Evolutionary conservation across 2,329 filamentous ascomycete species (phyloP), one percentile per base, ranked within the genome.

Genomic region (Xylaria sp.): DNA sequence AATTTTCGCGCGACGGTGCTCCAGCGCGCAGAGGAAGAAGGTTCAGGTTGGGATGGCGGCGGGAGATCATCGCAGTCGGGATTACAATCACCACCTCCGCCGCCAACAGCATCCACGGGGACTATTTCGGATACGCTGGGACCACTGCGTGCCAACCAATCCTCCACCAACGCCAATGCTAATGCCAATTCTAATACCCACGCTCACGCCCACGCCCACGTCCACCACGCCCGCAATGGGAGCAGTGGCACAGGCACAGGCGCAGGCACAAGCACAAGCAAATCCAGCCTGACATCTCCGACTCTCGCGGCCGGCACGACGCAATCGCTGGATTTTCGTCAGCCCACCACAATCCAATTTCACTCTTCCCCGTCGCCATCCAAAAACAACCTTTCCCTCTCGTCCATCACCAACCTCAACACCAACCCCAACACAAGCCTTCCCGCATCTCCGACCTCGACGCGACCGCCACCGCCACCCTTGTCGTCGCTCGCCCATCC

Each of bases 281-380:
- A 47, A 44, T 42, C 39, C 50, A 53, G 44, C 45, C 61, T 62
- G 64, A 67, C 64, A 59, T 66, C 66, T 63, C 67, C 63, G 63
- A 68, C 64, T 56, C 56, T 63, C 59, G 54, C 64, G 59, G 11
- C 29, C 11, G 16, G 8, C 29, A 56, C 65, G 53, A 68, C 61
- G 51, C 66, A 64, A 49, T 63, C 64, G 49, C 56, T 67, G 64
- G 65, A 68, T 66, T 68, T 67, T 63, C 63, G 65, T 68, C 66
- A 69, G 66, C 66, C 66, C 61, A 57, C 65, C 60, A 57, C 40
- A 21, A 50, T 44, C 57, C 57, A 59, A 50, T 63, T 63, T 54
- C 64, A 56, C 26, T 56, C 51, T 54, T 61, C 63, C 38, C 50
- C 64, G 57, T 60, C 59, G 21, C 57, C 58, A 49, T 7, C 5